These are phyloP conservation scores for Blastobotrys capitulatus DNA, from an alignment of 1,139 yeast species.

Conservation along the genomic window DNA sequence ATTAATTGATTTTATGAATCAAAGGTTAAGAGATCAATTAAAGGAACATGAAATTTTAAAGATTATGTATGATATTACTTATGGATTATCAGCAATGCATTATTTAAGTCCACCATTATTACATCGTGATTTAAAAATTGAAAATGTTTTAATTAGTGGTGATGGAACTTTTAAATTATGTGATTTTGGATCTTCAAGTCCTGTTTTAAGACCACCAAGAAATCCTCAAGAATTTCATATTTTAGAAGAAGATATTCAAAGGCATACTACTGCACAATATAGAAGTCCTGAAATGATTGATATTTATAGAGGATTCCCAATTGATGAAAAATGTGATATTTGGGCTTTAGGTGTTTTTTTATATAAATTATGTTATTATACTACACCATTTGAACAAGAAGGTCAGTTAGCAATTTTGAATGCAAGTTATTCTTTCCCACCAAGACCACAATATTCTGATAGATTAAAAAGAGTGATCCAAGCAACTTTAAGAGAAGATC, in stretches of 20 bases:
- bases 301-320: slow-evolving; percentile 73
- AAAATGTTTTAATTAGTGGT: slow-evolving; percentile 78
- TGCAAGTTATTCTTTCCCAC: slow-evolving; percentile 56
- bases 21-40: slow-evolving; percentile 74
- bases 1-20: slow-evolving; percentile 87
- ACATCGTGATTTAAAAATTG: slow-evolving; percentile 93
- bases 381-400: slow-evolving; percentile 83
- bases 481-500: slow-evolving; percentile 76
- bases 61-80: slow-evolving; percentile 76
- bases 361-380: slow-evolving; percentile 87
- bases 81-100: slow-evolving; percentile 87
- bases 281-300: slow-evolving; percentile 97
- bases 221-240: slow-evolving; percentile 59
- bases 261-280: slow-evolving; percentile 96
- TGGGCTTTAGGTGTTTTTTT: slow-evolving; percentile 96
- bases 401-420: slow-evolving; percentile 65
- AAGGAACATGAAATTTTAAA: slow-evolving; percentile 76
- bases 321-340: slow-evolving; percentile 90
- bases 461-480: slow-evolving; percentile 48
- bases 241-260: slow-evolving; percentile 76
- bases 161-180: slow-evolving; percentile 74
- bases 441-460: slow-evolving; percentile 37
- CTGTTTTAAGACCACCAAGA: slow-evolving; percentile 58
- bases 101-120: slow-evolving; percentile 72
- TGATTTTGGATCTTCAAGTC: slow-evolving; percentile 92